Evolutionary conservation across 1,284 basidiomycete genomes (phyloP).

Genomic region (Fomitiporia mediterranea): DNA sequence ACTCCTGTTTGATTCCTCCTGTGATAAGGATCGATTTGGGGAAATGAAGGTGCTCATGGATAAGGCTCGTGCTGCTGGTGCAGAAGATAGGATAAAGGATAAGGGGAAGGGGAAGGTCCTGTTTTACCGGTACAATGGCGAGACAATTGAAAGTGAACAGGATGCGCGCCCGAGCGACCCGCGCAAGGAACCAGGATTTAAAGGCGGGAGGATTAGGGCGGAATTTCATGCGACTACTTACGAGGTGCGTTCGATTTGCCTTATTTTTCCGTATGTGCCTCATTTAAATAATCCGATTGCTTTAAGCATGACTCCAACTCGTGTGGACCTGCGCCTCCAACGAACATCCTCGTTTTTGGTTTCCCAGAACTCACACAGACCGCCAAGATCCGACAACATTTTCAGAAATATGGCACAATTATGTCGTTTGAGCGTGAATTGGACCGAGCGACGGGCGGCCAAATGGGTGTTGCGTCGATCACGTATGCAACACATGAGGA

Average conservation of each 20-base stretch:
- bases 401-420: constrained; percentile 65
- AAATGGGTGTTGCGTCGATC: constrained; percentile 81
- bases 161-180: constrained; percentile 51
- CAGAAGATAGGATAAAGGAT: constrained; percentile 48
- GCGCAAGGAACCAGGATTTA: constrained; percentile 41
- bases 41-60: constrained; percentile 46
- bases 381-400: constrained; percentile 62
- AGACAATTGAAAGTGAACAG: constrained; percentile 45
- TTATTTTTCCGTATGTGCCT: constrained; percentile 3
- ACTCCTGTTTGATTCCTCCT: constrained; percentile 57
- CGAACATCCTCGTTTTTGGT: constrained; percentile 69
- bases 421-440: constrained; percentile 75
- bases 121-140: constrained; percentile 51
- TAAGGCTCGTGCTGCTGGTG: constrained; percentile 40
- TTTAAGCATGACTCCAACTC: constrained; percentile 77
- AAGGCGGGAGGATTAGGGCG: constrained; percentile 32
- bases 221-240: constrained; percentile 51
- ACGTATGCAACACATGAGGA: constrained; percentile 60
- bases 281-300: neutral
- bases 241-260: constrained; percentile 46
- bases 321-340: constrained; percentile 69
- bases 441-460: constrained; percentile 75
- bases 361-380: constrained; percentile 72
- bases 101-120: constrained; percentile 39
- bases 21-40: constrained; percentile 42